A percentile compares a stretch with the other conserved stretches of the same genome.
phyloP scores from a whole-genome alignment of 2,329 filamentous ascomycete genomes.

The Colletotrichum gloeosporioides region DNA sequence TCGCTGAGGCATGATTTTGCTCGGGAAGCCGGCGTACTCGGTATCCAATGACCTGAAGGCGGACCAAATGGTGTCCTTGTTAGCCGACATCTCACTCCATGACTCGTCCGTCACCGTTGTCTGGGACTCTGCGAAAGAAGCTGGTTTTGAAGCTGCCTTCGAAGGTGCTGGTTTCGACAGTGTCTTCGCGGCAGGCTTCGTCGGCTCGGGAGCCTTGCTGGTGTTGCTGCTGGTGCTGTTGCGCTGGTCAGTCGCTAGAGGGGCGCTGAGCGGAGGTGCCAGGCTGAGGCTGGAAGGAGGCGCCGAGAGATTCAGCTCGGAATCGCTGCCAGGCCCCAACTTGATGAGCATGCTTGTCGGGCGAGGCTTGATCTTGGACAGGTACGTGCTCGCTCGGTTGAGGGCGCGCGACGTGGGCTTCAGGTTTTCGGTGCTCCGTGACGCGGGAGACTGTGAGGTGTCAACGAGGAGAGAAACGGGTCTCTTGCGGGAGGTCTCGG shows the following conservation, averaged over 20 bases:
- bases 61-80: constrained; percentile 60
- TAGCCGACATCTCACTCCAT: constrained; percentile 47
- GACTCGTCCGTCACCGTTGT: constrained; percentile 48
- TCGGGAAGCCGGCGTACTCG: constrained; percentile 63
- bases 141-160: constrained; percentile 39
- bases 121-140: constrained; percentile 41
- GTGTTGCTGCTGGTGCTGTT: not conserved
- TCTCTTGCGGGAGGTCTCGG: constrained; percentile 36
- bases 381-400: constrained; percentile 51
- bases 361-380: constrained; percentile 57
- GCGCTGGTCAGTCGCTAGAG: not conserved
- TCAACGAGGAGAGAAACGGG: constrained; percentile 29
- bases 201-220: not conserved
- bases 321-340: constrained; percentile 39
- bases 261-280: constrained; percentile 40
- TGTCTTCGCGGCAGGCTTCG: not conserved
- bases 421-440: constrained; percentile 39
- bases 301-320: constrained; percentile 44
- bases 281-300: constrained; percentile 51
- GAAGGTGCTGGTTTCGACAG: not conserved
- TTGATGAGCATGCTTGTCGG: constrained; percentile 48
- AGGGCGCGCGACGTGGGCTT: constrained; percentile 43
- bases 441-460: constrained; percentile 28
- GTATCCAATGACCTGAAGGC: constrained; percentile 60
- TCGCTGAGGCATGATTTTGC: constrained; percentile 75